Percentiles rank a stretch among this genome's conserved stretches.
phyloP scores from a whole-genome alignment of 176 grass and related monocot genomes.

The Ampelocalamus luodianensis region DNA sequence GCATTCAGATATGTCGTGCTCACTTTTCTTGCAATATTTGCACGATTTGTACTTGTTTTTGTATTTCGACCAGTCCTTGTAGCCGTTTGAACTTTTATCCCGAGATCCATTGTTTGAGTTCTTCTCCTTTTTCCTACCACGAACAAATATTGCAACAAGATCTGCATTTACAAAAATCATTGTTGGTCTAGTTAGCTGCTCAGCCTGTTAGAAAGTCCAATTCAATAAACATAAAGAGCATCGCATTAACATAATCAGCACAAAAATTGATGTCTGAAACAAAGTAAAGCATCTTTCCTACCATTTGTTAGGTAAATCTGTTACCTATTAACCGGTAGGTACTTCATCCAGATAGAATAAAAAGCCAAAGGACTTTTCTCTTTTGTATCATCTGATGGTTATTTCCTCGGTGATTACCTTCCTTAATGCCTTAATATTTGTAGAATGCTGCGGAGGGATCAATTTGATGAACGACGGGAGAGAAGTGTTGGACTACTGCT shows the following conservation, averaged over 20 bases:
- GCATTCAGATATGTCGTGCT: too few relatives aligned
- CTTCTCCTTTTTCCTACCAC: too few relatives aligned
- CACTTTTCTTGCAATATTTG: too few relatives aligned
- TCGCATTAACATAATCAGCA: not conserved
- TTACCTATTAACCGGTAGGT: not conserved
- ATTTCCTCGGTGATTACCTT: slow-evolving; percentile 35
- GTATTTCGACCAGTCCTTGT: too few relatives aligned
- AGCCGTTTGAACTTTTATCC: too few relatives aligned
- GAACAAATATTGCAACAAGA: too few relatives aligned
- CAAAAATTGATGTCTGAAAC: slow-evolving; percentile 15
- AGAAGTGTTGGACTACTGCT: slow-evolving; percentile 38
- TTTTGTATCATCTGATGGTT: slow-evolving; percentile 13
- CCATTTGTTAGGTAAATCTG: slow-evolving; percentile 5
- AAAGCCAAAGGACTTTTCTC: not conserved
- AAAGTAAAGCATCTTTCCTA: not conserved
- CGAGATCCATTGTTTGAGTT: too few relatives aligned
- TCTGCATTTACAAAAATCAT: slow-evolving; percentile 27
- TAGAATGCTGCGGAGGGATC: slow-evolving; percentile 61
- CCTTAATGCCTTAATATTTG: slow-evolving; percentile 37
- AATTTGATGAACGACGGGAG: slow-evolving; percentile 53
- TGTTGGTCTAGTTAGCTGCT: slow-evolving; percentile 20
- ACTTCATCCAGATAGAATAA: slow-evolving; percentile 16
- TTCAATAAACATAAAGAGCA: not conserved
- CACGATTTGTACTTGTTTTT: too few relatives aligned
- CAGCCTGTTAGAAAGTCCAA: slow-evolving; percentile 18